A percentile compares a stretch with the other conserved stretches of the same genome.
phyloP scores from a whole-genome alignment of 1,284 basidiomycete genomes.

The Trametes polyzona region DNA sequence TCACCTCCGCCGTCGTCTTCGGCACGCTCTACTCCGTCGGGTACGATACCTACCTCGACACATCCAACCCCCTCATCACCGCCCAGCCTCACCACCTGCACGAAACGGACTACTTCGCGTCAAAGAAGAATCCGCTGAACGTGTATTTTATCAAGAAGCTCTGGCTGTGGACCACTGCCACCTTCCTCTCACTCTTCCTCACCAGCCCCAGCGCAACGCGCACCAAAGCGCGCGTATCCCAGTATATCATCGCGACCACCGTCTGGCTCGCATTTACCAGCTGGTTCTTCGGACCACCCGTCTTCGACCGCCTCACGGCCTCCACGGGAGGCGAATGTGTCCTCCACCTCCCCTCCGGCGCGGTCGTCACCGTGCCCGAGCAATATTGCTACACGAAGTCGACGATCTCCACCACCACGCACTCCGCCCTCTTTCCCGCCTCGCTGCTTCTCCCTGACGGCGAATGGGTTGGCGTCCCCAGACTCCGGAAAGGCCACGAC shows the following conservation, averaged over 20 bases:
- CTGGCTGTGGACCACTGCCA: constrained; percentile 88
- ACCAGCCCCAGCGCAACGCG: constrained; percentile 53
- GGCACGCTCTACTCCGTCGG: constrained; percentile 58
- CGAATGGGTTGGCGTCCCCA: constrained; percentile 54
- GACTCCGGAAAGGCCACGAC: constrained; percentile 84
- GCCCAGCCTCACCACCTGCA: constrained; percentile 70
- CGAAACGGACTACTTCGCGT: constrained; percentile 77
- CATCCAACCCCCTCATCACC: constrained; percentile 70
- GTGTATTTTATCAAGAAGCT: constrained; percentile 87
- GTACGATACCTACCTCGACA: constrained; percentile 64
- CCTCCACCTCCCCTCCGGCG: constrained; percentile 62
- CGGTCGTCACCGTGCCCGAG: constrained; percentile 54
- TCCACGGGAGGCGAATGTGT: constrained; percentile 85
- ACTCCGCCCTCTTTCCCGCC: constrained; percentile 66
- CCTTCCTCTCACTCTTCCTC: constrained; percentile 63
- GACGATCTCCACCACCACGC: constrained; percentile 59
- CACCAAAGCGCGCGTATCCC: constrained; percentile 48
- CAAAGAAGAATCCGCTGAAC: constrained; percentile 85
- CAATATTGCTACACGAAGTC: constrained; percentile 61
- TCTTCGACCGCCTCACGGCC: constrained; percentile 78
- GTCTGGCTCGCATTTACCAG: constrained; percentile 80
- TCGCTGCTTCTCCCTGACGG: constrained; percentile 41
- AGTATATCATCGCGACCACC: constrained; percentile 68
- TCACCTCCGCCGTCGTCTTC: constrained; percentile 44
- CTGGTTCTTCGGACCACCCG: constrained; percentile 92